Evolutionary conservation across 345 rosid species (phyloP), one percentile per base, ranked within the genome.

Genomic region (Acer saccharum): DNA sequence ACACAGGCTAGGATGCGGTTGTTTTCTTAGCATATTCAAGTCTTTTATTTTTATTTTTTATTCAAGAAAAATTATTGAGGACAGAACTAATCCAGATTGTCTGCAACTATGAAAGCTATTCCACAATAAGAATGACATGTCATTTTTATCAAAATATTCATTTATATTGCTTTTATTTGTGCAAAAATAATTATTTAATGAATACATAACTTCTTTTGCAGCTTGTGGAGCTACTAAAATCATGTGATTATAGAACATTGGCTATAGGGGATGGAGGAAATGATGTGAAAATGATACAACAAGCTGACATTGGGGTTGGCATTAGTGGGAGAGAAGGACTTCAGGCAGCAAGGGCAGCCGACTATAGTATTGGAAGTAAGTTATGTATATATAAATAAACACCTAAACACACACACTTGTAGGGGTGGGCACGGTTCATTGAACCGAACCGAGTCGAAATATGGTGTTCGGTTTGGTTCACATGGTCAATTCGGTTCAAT

Each of bases 241-340:
- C 94, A 64, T 92, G 99, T 63, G 98, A 96, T 79, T 96, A 96
- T 85, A 88, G 98, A 84, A 94, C 97, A 44, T 84, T 96, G 79
- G 99, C 99, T 21, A 89, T 94, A 87, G 99, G 98, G 73, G 98
- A 96, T 78, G 99, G 98, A 75, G 99, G 99, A 71, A 96, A 96
- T 90, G 99, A 96, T 86, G 98, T 96, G 85, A 88, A 97, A 85
- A 96, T 96, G 99, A 96, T 96, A 80, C 99, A 96, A 74, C 94
- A 96, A 87, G 98, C 99, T 76, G 99, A 94, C 79, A 92, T 96
- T 35, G 98, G 99, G 48, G 96, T 96, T 71, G 98, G 99, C 78
- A 96, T 96, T 74, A 96, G 99, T 68, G 98, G 98, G 80, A 92
- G 98, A 88, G 99, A 96, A 88, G 98, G 99, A 35, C 85, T 94